Percentiles rank a stretch among this genome's conserved stretches.
Evolutionary conservation across 257 asterid genomes (phyloP).

Genomic region (Ehretia macrophylla): DNA sequence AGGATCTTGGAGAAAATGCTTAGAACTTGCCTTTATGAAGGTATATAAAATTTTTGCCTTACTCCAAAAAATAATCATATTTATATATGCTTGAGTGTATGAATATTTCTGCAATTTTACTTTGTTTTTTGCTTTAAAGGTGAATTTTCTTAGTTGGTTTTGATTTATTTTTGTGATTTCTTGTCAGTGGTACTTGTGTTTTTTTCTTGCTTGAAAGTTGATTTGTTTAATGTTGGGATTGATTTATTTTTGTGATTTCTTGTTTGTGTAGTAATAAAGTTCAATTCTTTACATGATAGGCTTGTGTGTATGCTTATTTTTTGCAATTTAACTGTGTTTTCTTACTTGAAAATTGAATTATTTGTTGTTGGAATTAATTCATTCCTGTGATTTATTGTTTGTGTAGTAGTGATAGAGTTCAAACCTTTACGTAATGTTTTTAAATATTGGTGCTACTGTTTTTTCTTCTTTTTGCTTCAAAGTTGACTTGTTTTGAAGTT

Average conservation of each 20-base stretch:
- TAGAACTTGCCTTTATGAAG: conserved; percentile 58
- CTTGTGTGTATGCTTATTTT: not conserved
- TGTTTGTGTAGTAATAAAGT: not conserved
- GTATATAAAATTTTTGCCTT: conserved; percentile 23
- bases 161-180: too few species aligned
- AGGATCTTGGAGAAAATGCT: conserved; percentile 54
- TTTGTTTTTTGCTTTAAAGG: too few species aligned
- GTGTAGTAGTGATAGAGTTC: not conserved
- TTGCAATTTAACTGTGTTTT: too few species aligned
- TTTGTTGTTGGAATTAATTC: not conserved
- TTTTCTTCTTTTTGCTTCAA: too few species aligned
- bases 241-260: not conserved
- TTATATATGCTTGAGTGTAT: not conserved
- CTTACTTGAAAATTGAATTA: not conserved
- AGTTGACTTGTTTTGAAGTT: too few species aligned
- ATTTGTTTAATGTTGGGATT: not conserved
- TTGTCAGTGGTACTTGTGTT: not conserved
- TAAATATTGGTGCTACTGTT: too few species aligned
- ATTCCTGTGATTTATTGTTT: not conserved
- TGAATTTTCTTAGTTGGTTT: too few species aligned
- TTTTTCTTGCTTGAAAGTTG: not conserved
- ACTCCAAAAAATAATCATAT: too few species aligned
- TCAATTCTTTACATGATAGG: not conserved
- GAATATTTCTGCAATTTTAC: not conserved
- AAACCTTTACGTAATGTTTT: not conserved